Evolutionary conservation across 495 filamentous ascomycete genomes (phyloP).

Genomic region (Hypoxylon rickii): DNA sequence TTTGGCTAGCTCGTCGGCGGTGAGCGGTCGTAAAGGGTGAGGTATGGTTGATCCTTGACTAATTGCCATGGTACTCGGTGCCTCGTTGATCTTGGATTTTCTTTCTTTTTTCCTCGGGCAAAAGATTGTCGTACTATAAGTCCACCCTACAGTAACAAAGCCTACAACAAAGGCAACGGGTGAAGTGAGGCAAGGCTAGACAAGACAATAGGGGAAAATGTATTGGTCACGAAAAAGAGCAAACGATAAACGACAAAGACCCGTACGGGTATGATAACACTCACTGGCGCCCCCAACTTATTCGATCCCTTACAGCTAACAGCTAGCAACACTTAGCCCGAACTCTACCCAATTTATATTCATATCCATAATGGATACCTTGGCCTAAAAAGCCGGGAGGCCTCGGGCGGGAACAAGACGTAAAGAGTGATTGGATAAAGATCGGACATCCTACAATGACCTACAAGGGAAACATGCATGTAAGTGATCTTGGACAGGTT

Average conservation of each 20-base stretch:
- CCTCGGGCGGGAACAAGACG: conserved; percentile 22
- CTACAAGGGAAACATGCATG: conserved; percentile 18
- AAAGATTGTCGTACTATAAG: too few relatives aligned
- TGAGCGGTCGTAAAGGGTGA: conserved; percentile 66
- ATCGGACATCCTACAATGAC: conserved; percentile 3
- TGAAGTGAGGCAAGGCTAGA: too few relatives aligned
- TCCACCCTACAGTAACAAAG: too few relatives aligned
- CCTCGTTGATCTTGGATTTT: too few relatives aligned
- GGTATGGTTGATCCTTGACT: conserved; percentile 24
- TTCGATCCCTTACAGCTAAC: too few relatives aligned
- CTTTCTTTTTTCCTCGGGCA: too few relatives aligned
- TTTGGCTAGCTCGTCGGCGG: conserved; percentile 58
- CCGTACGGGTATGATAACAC: conserved; percentile 2
- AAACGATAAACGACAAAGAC: conserved; percentile 1
- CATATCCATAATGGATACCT: too few relatives aligned
- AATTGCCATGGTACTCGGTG: conserved; percentile 31
- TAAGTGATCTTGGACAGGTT: conserved; percentile 25
- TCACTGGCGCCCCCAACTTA: conserved; percentile 4
- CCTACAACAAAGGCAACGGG: too few relatives aligned
- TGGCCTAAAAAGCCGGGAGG: conserved; percentile 20
- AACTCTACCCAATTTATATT: conserved; percentile 28
- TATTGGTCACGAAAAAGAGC: too few relatives aligned
- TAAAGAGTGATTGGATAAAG: conserved; percentile 21
- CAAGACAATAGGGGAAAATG: too few relatives aligned
- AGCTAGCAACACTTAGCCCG: conserved; percentile 11